Percentiles rank a stretch among this genome's conserved stretches.
These are phyloP conservation scores for Phytophthora cryptogea DNA, from an alignment of 352 stramenopile genomes.

Conservation along the genomic window DNA sequence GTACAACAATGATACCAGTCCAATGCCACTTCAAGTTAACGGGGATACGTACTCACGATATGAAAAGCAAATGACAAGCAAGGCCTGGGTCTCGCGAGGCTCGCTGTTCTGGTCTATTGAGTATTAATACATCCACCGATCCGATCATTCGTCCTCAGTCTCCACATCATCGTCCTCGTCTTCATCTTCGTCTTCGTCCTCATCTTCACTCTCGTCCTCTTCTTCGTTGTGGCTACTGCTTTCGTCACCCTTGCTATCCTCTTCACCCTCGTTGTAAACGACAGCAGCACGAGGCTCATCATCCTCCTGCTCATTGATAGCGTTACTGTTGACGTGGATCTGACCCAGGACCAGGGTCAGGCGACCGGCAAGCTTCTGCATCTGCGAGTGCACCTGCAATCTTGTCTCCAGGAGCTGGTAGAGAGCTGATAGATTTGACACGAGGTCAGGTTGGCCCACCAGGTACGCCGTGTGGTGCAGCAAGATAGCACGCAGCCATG, in stretches of 20 bases:
- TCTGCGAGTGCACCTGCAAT: constrained; percentile 78
- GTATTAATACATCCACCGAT: constrained; percentile 54
- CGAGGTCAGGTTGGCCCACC: constrained; percentile 82
- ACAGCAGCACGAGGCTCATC: constrained; percentile 60
- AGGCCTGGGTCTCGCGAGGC: constrained; percentile 23
- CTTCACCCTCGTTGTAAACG: constrained; percentile 71
- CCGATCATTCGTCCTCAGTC: constrained; percentile 42
- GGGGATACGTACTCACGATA: constrained; percentile 13
- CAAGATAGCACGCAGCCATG: constrained; percentile 82
- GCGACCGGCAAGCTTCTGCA: constrained; percentile 85
- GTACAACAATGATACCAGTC: neutral
- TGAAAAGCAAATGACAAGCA: constrained; percentile 33
- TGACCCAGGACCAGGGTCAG: constrained; percentile 84
- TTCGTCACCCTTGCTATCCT: constrained; percentile 43
- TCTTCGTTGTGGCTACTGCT: constrained; percentile 60
- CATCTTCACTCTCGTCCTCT: constrained; percentile 44
- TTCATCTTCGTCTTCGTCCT: constrained; percentile 42
- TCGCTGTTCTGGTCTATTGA: constrained; percentile 52
- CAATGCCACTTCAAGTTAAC: constrained; percentile 3
- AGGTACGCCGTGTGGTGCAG: constrained; percentile 87
- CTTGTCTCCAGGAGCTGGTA: constrained; percentile 87
- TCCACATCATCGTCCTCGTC: constrained; percentile 37
- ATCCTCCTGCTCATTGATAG: constrained; percentile 37
- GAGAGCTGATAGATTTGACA: constrained; percentile 77
- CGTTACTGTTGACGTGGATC: constrained; percentile 72